These are phyloP conservation scores for Sugiyamaella floridensis DNA, from an alignment of 805 yeast genomes.

Conservation along the genomic window DNA sequence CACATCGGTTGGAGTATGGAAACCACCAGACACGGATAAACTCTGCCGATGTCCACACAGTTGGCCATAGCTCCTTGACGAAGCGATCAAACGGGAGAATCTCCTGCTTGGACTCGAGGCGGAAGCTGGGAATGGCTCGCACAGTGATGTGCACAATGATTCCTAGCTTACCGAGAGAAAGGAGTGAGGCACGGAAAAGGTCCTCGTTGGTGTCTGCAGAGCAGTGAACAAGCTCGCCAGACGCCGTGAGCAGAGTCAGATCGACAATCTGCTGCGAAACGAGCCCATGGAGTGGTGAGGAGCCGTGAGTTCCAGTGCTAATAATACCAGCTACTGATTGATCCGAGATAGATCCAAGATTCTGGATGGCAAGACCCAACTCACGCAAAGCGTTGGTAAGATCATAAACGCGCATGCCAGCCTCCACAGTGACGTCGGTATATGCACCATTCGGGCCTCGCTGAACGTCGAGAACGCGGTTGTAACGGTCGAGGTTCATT, in stretches of 20 bases:
- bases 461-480: slow-evolving; percentile 38
- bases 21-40: slow-evolving; percentile 96
- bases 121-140: slow-evolving; percentile 77
- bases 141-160: slow-evolving; percentile 79
- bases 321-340: slow-evolving; percentile 95
- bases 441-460: slow-evolving; percentile 32
- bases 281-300: slow-evolving; percentile 86
- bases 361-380: slow-evolving; percentile 75
- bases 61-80: slow-evolving; percentile 58
- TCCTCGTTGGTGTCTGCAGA: slow-evolving; percentile 57
- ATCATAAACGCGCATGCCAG: slow-evolving; percentile 76
- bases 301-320: slow-evolving; percentile 95
- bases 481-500: slow-evolving; percentile 72
- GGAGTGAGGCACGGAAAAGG: slow-evolving; percentile 70
- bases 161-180: slow-evolving; percentile 89
- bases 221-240: slow-evolving; percentile 64
- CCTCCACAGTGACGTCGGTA: slow-evolving; percentile 91
- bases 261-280: slow-evolving; percentile 83
- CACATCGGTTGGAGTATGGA: slow-evolving; percentile 81
- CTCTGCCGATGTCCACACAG: slow-evolving; percentile 83
- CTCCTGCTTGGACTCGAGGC: slow-evolving; percentile 73
- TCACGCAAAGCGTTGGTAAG: slow-evolving; percentile 59
- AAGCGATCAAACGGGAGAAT: slow-evolving; percentile 71
- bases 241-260: slow-evolving; percentile 57
- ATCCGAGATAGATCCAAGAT: slow-evolving; percentile 86